phyloP scores from a whole-genome alignment of 2,329 filamentous ascomycete species.

The Grosmannia huntii region DNA sequence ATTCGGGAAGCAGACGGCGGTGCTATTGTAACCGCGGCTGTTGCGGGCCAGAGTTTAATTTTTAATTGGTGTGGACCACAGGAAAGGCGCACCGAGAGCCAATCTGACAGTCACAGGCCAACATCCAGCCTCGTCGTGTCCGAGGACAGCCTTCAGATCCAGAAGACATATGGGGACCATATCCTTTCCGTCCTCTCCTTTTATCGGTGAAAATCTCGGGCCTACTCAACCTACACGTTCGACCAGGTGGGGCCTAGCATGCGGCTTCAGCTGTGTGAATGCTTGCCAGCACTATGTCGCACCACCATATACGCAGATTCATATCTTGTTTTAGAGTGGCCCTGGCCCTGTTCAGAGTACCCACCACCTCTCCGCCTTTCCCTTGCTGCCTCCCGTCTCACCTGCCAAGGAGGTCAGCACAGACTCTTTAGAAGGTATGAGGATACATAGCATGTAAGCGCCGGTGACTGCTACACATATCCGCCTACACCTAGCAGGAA shows the following conservation, averaged over 20 bases:
- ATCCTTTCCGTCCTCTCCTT: not conserved
- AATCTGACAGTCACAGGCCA: too few relatives aligned
- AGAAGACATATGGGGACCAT: too few relatives aligned
- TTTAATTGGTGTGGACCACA: too few relatives aligned
- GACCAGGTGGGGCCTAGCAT: not conserved
- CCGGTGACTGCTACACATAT: not conserved
- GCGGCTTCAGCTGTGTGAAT: not conserved
- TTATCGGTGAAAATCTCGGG: not conserved
- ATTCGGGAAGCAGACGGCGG: too few relatives aligned
- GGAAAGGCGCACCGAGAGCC: too few relatives aligned
- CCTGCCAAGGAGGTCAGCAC: too few relatives aligned
- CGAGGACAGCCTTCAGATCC: too few relatives aligned
- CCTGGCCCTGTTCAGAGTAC: not conserved
- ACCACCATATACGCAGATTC: not conserved
- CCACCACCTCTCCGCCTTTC: not conserved
- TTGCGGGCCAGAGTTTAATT: too few relatives aligned
- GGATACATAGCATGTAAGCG: too few relatives aligned
- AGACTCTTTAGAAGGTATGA: too few relatives aligned
- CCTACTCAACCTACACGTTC: not conserved
- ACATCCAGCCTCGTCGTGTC: not conserved
- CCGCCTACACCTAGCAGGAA: not conserved
- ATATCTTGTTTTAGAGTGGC: not conserved
- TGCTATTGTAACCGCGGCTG: too few relatives aligned
- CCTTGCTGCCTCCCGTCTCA: too few relatives aligned
- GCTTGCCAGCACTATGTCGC: not conserved